Conservation (phyloP, 306 rosid species). For the Biancaea sappan region DNA sequence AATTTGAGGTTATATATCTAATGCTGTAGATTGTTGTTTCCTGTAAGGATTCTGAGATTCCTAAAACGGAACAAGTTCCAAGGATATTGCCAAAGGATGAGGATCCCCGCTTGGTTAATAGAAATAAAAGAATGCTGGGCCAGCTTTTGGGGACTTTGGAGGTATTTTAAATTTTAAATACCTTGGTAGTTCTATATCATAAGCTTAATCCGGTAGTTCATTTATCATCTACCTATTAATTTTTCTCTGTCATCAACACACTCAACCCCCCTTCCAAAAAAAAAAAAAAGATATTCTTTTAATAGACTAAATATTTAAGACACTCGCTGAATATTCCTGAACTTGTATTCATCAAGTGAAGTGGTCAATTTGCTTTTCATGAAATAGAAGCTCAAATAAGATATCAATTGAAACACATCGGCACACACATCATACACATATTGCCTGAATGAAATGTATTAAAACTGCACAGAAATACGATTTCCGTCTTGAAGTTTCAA, state of each 20-base stretch:
- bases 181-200: background rate
- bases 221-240: background rate
- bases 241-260: background rate
- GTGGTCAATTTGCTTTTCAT: background rate
- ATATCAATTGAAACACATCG: background rate
- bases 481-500: background rate
- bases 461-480: background rate
- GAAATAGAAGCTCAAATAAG: background rate
- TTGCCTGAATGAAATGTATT: background rate
- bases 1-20: constrained; percentile 5
- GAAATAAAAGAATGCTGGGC: constrained; percentile 93
- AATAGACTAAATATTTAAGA: background rate
- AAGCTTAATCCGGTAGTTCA: background rate
- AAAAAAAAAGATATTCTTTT: background rate
- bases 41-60: constrained; percentile 68
- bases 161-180: constrained; percentile 47
- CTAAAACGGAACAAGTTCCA: constrained; percentile 61
- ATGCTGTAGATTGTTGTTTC: constrained; percentile 15
- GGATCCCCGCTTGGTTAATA: constrained; percentile 85
- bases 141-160: constrained; percentile 93
- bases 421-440: background rate
- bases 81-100: constrained; percentile 87
- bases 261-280: background rate
- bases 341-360: background rate
- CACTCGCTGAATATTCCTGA: background rate